Conservation (phyloP, 179 eudicot species). For the Nepenthes alata region DNA sequence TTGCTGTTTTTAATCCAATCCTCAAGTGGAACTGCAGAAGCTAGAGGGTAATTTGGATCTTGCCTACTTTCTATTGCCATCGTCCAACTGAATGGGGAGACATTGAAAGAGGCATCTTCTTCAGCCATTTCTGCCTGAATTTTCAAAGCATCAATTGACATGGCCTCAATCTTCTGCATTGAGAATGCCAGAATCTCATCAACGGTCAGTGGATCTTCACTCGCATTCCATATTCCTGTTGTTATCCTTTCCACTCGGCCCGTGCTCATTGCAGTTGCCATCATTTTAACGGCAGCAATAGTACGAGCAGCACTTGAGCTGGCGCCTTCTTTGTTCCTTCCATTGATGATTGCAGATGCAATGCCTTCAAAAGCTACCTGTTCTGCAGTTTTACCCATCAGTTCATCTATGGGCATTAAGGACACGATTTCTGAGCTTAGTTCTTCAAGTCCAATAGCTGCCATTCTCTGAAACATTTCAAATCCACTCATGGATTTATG, state of each 20-base stretch:
- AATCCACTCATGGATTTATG: conserved; percentile 41
- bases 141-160: conserved; percentile 73
- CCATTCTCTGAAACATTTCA: conserved; percentile 73
- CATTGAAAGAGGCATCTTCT: conserved; percentile 78
- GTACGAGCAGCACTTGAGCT: conserved; percentile 86
- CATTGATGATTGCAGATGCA: conserved; percentile 75
- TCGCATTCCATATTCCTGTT: conserved; percentile 79
- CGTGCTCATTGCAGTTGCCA: conserved; percentile 50
- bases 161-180: conserved; percentile 75
- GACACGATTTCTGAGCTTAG: conserved; percentile 46
- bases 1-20: conserved; percentile 46
- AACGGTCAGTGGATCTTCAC: conserved; percentile 43
- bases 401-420: conserved; percentile 71
- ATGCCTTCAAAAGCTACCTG: conserved; percentile 96
- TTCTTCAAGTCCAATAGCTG: conserved; percentile 54
- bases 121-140: conserved; percentile 74
- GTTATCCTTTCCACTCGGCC: conserved; percentile 72
- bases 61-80: not conserved
- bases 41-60: conserved; percentile 26
- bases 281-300: conserved; percentile 53
- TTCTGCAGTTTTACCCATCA: conserved; percentile 79
- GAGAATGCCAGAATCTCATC: conserved; percentile 70
- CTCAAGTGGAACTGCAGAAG: conserved; percentile 56
- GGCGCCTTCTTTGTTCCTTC: conserved; percentile 90
- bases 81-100: conserved; percentile 37